Evolutionary conservation across 805 yeast genomes (phyloP).

Genomic region (Jamesozyma hellenica): DNA sequence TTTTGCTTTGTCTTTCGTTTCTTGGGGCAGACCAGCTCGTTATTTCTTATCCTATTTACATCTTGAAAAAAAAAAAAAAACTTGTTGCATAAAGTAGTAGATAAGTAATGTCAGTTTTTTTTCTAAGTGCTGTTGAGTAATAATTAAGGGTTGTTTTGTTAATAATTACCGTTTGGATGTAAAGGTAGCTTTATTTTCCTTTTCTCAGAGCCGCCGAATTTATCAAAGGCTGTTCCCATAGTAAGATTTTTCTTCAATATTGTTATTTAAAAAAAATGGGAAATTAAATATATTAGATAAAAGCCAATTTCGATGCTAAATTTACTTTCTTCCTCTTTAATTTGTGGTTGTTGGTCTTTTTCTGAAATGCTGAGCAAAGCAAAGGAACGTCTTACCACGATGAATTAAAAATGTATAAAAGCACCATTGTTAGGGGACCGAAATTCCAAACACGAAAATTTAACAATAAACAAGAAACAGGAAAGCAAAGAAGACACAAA

Average conservation of each 20-base stretch:
- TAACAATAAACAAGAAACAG: background rate
- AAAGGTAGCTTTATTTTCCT: background rate
- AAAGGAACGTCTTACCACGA: no score
- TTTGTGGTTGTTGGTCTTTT: no score
- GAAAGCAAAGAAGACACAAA: background rate
- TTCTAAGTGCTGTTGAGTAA: no score
- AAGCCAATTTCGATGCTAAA: no score
- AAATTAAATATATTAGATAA: no score
- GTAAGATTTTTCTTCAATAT: no score
- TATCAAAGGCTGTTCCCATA: slow-evolving; percentile 5
- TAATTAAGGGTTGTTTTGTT: background rate
- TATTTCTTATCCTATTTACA: background rate
- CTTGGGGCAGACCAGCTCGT: background rate
- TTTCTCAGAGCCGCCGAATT: slow-evolving; percentile 3
- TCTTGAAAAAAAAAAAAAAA: background rate
- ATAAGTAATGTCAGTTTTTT: background rate
- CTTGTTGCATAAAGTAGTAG: no score
- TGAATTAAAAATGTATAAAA: background rate
- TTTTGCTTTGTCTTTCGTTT: background rate
- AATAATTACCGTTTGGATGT: slow-evolving; percentile 1
- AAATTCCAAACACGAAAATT: background rate
- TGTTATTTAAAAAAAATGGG: no score
- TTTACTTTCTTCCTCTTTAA: no score
- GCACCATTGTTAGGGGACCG: no score
- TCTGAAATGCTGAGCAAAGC: no score